Percentiles rank a stretch among this genome's conserved stretches.
phyloP scores from a whole-genome alignment of 2,329 filamentous ascomycete genomes.

The Neonectria faginata region DNA sequence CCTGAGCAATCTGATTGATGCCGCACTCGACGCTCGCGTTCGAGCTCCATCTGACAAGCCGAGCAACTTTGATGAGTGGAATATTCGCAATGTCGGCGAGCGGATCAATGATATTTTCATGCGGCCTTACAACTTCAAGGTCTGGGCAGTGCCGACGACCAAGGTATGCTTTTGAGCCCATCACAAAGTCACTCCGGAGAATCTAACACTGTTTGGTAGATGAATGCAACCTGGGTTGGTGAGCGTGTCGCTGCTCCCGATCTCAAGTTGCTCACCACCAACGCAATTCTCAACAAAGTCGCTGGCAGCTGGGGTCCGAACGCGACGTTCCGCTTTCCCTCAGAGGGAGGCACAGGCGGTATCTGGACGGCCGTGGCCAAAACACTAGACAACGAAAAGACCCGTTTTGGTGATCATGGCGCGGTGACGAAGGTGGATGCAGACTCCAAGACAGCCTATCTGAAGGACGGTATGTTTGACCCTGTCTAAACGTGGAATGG shows the following conservation, averaged over 20 bases:
- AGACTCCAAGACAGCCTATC: constrained; percentile 80
- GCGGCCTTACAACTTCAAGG: constrained; percentile 99
- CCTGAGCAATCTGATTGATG: constrained; percentile 95
- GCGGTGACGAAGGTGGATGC: constrained; percentile 89
- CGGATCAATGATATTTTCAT: constrained; percentile 97
- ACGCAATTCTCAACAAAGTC: constrained; percentile 94
- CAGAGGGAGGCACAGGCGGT: constrained; percentile 92
- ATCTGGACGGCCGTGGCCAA: constrained; percentile 99
- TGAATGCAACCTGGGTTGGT: constrained; percentile 98
- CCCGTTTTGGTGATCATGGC: constrained; percentile 85
- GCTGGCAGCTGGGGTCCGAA: constrained; percentile 99
- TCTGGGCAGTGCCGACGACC: constrained; percentile 97
- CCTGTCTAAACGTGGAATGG: neutral
- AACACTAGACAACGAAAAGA: constrained; percentile 93
- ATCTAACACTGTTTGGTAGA: constrained; percentile 64
- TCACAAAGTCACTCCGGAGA: neutral
- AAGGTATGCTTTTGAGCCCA: constrained; percentile 70
- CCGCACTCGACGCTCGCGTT: constrained; percentile 86
- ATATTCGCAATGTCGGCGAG: constrained; percentile 88
- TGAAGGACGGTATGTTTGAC: constrained; percentile 18
- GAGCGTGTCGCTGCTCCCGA: constrained; percentile 98
- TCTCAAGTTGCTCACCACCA: constrained; percentile 91
- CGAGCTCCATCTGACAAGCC: constrained; percentile 81
- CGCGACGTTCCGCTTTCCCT: constrained; percentile 97
- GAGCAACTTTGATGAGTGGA: constrained; percentile 98